Percentiles rank a stretch among this genome's conserved stretches.
phyloP scores from a whole-genome alignment of 202 grass and related monocot species.

The Sporobolus alterniflorus region DNA sequence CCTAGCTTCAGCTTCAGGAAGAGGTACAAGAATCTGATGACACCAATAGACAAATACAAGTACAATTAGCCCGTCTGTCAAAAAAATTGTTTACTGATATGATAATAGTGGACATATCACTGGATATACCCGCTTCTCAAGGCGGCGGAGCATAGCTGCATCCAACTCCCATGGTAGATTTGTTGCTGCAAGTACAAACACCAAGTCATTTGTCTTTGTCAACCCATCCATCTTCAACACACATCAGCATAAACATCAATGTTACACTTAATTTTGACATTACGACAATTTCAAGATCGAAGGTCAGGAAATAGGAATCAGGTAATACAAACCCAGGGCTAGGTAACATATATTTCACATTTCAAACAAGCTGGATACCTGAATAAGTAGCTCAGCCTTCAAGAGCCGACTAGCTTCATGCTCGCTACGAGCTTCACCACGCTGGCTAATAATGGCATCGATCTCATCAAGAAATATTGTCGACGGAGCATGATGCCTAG shows the following conservation, averaged over 20 bases:
- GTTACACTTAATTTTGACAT: background rate
- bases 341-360: background rate
- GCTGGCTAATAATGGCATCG: constrained; percentile 94
- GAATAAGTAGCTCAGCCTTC: constrained; percentile 94
- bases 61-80: background rate
- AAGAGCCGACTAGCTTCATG: constrained; percentile 93
- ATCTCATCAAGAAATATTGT: constrained; percentile 99
- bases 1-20: constrained; percentile 94
- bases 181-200: constrained; percentile 95
- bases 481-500: constrained; percentile 96
- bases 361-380: constrained; percentile 50
- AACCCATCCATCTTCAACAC: constrained; percentile 91
- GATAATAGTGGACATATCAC: background rate
- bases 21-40: constrained; percentile 90
- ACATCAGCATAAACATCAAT: constrained; percentile 17
- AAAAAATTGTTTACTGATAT: background rate
- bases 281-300: constrained; percentile 8
- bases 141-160: constrained; percentile 88
- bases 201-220: constrained; percentile 93
- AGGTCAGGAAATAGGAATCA: constrained; percentile 13
- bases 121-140: constrained; percentile 78
- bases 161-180: constrained; percentile 98
- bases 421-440: constrained; percentile 94
- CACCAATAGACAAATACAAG: background rate
- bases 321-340: background rate